Evolutionary conservation across 2,329 filamentous ascomycete genomes (phyloP).

Genomic region (Rasamsonia emersonii): DNA sequence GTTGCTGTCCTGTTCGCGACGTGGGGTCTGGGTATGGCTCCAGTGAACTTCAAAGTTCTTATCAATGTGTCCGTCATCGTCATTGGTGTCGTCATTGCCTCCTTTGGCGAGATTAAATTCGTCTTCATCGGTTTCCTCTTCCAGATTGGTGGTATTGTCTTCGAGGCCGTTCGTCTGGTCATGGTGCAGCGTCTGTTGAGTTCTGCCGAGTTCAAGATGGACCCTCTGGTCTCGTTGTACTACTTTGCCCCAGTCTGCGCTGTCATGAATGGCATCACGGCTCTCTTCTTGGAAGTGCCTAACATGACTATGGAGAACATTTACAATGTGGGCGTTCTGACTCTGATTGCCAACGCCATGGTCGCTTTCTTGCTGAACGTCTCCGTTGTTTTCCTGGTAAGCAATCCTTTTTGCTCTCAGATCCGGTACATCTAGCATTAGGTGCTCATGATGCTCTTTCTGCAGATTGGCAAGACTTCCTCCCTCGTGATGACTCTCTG

Average conservation of each 20-base stretch:
- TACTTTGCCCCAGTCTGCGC: constrained; percentile 84
- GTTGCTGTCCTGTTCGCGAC: constrained; percentile 85
- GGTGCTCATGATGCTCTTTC: not conserved
- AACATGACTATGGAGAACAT: constrained; percentile 59
- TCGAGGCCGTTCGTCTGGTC: constrained; percentile 72
- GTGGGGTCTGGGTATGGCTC: constrained; percentile 77
- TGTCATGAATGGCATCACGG: constrained; percentile 66
- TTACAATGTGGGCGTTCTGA: constrained; percentile 54
- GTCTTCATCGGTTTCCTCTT: constrained; percentile 55
- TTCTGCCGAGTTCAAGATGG: constrained; percentile 75
- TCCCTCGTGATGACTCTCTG: constrained; percentile 77
- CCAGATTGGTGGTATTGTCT: constrained; percentile 67
- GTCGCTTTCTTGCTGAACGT: constrained; percentile 76
- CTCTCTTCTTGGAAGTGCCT: constrained; percentile 60
- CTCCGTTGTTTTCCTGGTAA: constrained; percentile 75
- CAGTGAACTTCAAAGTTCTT: constrained; percentile 77
- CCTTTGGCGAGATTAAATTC: constrained; percentile 92
- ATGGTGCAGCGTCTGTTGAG: constrained; percentile 80
- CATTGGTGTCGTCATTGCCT: constrained; percentile 87
- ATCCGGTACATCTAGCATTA: constrained; percentile 1
- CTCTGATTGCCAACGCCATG: constrained; percentile 64
- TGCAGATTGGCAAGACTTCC: constrained; percentile 77
- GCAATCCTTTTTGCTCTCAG: constrained; percentile 22
- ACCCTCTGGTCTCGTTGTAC: constrained; percentile 78
- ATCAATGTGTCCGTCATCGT: constrained; percentile 94